Percentiles rank a stretch among this genome's conserved stretches.
These are phyloP conservation scores for Claviceps africana DNA, from an alignment of 2,329 filamentous ascomycete species.

Conservation along the genomic window DNA sequence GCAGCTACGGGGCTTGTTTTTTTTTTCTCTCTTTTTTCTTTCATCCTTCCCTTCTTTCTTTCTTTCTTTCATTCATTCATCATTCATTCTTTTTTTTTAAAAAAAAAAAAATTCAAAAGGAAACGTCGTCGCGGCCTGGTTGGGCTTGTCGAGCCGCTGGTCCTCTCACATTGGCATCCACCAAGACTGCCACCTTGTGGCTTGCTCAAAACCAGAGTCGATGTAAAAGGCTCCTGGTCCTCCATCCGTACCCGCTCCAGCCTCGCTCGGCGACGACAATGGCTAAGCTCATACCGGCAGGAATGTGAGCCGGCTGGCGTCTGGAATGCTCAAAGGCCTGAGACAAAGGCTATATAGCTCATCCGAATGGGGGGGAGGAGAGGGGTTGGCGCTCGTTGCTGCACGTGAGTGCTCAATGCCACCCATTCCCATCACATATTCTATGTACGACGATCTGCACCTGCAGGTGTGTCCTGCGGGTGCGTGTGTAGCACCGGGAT, in stretches of 20 bases:
- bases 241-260: slow-evolving; percentile 10
- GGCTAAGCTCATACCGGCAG: slow-evolving; percentile 10
- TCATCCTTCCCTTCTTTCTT: too few species aligned
- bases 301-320: slow-evolving; percentile 16
- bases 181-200: slow-evolving; percentile 5
- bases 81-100: background rate
- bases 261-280: slow-evolving; percentile 23
- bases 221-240: slow-evolving; percentile 1
- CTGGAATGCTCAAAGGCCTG: slow-evolving; percentile 21
- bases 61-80: background rate
- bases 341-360: slow-evolving; percentile 24
- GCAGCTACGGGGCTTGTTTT: background rate
- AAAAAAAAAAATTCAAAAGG: background rate
- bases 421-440: background rate
- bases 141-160: background rate
- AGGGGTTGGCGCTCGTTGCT: slow-evolving; percentile 7
- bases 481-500: slow-evolving; percentile 4
- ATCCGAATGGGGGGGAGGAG: background rate
- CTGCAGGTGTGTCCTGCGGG: slow-evolving; percentile 8
- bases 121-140: background rate
- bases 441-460: slow-evolving; percentile 6
- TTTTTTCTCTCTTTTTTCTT: background rate
- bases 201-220: slow-evolving; percentile 1
- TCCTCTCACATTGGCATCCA: slow-evolving; percentile 1
- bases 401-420: slow-evolving; percentile 14